Evolutionary conservation across 768 basidiomycete genomes (phyloP).

Genomic region (Crepidotus variabilis): DNA sequence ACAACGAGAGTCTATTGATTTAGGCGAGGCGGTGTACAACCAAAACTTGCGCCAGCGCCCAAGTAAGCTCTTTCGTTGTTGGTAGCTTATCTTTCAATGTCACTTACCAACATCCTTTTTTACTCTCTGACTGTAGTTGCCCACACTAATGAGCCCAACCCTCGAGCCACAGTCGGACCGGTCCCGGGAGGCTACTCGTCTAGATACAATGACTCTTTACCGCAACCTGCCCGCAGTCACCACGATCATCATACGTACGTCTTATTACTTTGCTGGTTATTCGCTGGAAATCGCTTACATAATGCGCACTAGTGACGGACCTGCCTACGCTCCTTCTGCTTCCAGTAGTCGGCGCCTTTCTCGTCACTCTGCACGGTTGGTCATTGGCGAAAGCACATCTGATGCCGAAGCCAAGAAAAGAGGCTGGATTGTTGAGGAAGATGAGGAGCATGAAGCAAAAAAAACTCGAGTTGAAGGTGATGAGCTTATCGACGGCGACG

Average conservation of each 20-base stretch:
- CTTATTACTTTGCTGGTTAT: neutral
- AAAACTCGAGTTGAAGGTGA: constrained; percentile 51
- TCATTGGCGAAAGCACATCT: constrained; percentile 12
- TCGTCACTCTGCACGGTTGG: constrained; percentile 12
- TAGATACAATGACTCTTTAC: constrained; percentile 6
- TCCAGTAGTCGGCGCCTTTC: constrained; percentile 4
- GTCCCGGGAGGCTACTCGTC: constrained; percentile 18
- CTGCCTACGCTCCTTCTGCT: constrained; percentile 2
- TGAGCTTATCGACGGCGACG: constrained; percentile 44
- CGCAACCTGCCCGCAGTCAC: constrained; percentile 5
- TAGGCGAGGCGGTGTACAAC: constrained; percentile 32
- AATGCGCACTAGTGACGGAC: constrained; percentile 4
- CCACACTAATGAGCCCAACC: neutral
- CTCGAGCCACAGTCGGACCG: constrained; percentile 2
- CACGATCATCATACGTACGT: constrained; percentile 7
- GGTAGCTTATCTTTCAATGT: constrained; percentile 2
- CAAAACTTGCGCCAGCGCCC: constrained; percentile 42
- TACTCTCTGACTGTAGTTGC: neutral
- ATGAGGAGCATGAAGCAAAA: constrained; percentile 43
- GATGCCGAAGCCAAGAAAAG: constrained; percentile 32
- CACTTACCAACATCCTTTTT: neutral
- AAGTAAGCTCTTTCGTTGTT: constrained; percentile 28
- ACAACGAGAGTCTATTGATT: constrained; percentile 20
- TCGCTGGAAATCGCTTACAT: constrained; percentile 11
- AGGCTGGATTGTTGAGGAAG: constrained; percentile 37